Evolutionary conservation across 169 alveolate genomes (phyloP).

Genomic region (Plasmodium ovale): DNA sequence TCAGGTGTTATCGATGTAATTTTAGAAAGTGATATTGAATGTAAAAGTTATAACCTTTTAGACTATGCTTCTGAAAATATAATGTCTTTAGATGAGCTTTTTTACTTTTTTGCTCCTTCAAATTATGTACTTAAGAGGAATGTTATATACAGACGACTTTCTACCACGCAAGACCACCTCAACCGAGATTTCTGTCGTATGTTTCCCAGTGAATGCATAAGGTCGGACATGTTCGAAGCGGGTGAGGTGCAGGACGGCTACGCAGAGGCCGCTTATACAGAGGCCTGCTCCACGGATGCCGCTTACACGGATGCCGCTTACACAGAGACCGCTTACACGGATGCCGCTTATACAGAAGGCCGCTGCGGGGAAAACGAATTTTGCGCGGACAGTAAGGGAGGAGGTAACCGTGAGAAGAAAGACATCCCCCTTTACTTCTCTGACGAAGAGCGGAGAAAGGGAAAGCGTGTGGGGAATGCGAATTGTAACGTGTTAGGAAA

Average conservation of each 20-base stretch:
- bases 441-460: slow-evolving; percentile 40
- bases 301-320: too few species aligned
- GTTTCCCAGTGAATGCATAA: slow-evolving; percentile 33
- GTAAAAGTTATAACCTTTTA: slow-evolving; percentile 43
- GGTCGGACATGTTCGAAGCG: slow-evolving; percentile 4
- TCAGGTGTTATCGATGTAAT: slow-evolving; percentile 69
- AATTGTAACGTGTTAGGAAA: neutral
- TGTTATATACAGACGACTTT: slow-evolving; percentile 33
- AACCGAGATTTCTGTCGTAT: slow-evolving; percentile 6
- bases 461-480: neutral
- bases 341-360: too few species aligned
- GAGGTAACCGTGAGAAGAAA: slow-evolving; percentile 49
- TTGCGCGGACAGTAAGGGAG: too few species aligned
- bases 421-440: slow-evolving; percentile 33
- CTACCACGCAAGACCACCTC: neutral
- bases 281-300: too few species aligned
- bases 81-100: slow-evolving; percentile 44
- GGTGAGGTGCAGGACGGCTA: neutral
- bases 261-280: too few species aligned
- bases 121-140: slow-evolving; percentile 36
- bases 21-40: slow-evolving; percentile 46
- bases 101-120: slow-evolving; percentile 68
- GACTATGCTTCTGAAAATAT: slow-evolving; percentile 58
- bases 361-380: too few species aligned
- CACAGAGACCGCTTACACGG: too few species aligned